phyloP scores from a whole-genome alignment of 306 rosid genomes.

The Hippophae rhamnoides region DNA sequence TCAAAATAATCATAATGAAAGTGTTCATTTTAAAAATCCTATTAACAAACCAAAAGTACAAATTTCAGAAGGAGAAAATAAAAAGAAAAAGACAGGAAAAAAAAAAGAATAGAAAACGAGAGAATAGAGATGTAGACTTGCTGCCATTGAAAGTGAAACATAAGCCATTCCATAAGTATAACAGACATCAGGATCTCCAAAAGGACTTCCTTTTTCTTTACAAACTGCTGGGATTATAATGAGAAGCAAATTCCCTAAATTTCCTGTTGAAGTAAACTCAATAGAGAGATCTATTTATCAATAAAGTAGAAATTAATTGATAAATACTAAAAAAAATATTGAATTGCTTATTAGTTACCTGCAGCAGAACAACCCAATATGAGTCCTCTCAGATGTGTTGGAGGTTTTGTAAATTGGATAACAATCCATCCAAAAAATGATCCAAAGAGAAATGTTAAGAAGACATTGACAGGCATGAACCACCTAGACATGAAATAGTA shows the following conservation, averaged over 20 bases:
- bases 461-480: slow-evolving; percentile 49
- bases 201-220: slow-evolving; percentile 52
- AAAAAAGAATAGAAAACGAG: background rate
- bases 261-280: slow-evolving; percentile 26
- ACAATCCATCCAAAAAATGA: slow-evolving; percentile 42
- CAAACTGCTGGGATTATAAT: slow-evolving; percentile 49
- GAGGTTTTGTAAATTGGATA: slow-evolving; percentile 35
- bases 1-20: too few species aligned
- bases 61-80: too few species aligned
- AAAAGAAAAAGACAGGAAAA: background rate
- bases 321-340: background rate
- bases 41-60: too few species aligned
- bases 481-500: slow-evolving; percentile 18
- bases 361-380: slow-evolving; percentile 51
- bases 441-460: slow-evolving; percentile 39
- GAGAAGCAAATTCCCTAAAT: slow-evolving; percentile 45
- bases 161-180: slow-evolving; percentile 40
- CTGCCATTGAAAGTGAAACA: slow-evolving; percentile 62
- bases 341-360: slow-evolving; percentile 16
- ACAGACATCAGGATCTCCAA: slow-evolving; percentile 40
- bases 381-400: slow-evolving; percentile 42
- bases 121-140: background rate
- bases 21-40: too few species aligned
- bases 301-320: background rate
- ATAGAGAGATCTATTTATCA: background rate